A percentile compares a stretch with the other conserved stretches of the same genome.
These are phyloP conservation scores for Xylaria multiplex DNA, from an alignment of 2,329 filamentous ascomycete genomes.

Conservation along the genomic window DNA sequence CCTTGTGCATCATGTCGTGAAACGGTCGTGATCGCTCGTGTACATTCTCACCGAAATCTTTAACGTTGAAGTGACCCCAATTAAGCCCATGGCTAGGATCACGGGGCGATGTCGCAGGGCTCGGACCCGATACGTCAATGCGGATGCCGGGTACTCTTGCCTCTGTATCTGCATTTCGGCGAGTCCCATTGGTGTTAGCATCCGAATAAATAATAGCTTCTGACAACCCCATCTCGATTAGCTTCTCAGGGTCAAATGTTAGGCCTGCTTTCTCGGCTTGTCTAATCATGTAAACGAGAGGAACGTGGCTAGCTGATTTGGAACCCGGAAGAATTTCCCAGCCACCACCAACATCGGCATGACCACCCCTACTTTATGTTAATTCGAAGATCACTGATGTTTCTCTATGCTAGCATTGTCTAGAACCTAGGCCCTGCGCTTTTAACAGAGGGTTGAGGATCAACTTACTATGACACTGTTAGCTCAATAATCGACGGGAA, in stretches of 20 bases:
- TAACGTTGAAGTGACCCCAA: slow-evolving; percentile 36
- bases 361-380: slow-evolving; percentile 62
- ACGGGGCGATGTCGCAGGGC: slow-evolving; percentile 18
- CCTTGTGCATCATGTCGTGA: slow-evolving; percentile 66
- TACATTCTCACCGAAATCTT: slow-evolving; percentile 31
- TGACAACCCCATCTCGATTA: slow-evolving; percentile 72
- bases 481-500: neutral
- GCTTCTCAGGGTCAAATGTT: slow-evolving; percentile 74
- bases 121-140: slow-evolving; percentile 48
- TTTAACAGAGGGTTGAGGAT: neutral
- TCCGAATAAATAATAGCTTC: slow-evolving; percentile 53
- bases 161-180: slow-evolving; percentile 18
- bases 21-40: slow-evolving; percentile 54
- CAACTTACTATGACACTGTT: slow-evolving; percentile 32
- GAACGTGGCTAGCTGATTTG: slow-evolving; percentile 74
- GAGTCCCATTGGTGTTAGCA: slow-evolving; percentile 6
- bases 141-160: slow-evolving; percentile 49
- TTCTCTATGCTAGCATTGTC: neutral
- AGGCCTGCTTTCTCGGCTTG: slow-evolving; percentile 74
- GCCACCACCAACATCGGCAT: slow-evolving; percentile 82
- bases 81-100: slow-evolving; percentile 20
- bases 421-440: neutral
- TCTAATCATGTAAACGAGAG: slow-evolving; percentile 76
- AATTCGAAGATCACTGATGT: neutral
- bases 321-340: slow-evolving; percentile 68